Base-by-base conservation (phyloP, 306 rosid species). In the Purshia tridentata region DNA sequence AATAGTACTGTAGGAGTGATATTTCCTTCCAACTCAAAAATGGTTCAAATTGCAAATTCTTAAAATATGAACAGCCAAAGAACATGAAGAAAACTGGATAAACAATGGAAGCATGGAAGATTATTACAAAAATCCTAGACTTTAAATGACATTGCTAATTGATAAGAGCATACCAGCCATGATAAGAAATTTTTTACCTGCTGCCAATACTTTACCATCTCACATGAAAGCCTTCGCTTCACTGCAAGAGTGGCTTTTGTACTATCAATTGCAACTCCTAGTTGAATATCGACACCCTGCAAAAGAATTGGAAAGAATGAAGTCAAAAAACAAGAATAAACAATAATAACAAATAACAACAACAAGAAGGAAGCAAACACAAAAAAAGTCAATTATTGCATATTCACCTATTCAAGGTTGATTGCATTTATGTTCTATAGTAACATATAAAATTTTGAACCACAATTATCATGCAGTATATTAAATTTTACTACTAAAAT, bases 201-300 rank as follows among this genome's bases (percentile, higher is more conserved):
- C 85, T 94, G 97, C 98, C 98, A 94, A 72, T 91, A 94, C 79
- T 94, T 94, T 72, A 89, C 90, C 97, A 94, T 91, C 89, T 94
- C 98, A 76, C 98, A 94, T 39, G 98, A 92, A 82, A 94, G 97
- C 84, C 97, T 88, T 76, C 98, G 92, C 90, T 94, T 94, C 60
- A 94, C 98, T 22, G 98, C 98, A 62, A 94, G 97, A 77, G 98
- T 94, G 55, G 98, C 98, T 88, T 94, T 91, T 60, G 97, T 76
- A 79, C 98, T 94, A 84, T 94, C 97, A 73, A 94, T 89, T 70
- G 98, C 98, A 87, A 94, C 80, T 77, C 98, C 98, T 75, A 94
- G 92, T 84, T 91, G 98, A 76, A 91, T 91, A 83, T 94, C 98
- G 51, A 88, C 96, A 82, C 96, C 95, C 98, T 91, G 49, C 56